These are phyloP conservation scores for Fraxinus paxiana DNA, from an alignment of 305 asterid genomes.

Conservation along the genomic window DNA sequence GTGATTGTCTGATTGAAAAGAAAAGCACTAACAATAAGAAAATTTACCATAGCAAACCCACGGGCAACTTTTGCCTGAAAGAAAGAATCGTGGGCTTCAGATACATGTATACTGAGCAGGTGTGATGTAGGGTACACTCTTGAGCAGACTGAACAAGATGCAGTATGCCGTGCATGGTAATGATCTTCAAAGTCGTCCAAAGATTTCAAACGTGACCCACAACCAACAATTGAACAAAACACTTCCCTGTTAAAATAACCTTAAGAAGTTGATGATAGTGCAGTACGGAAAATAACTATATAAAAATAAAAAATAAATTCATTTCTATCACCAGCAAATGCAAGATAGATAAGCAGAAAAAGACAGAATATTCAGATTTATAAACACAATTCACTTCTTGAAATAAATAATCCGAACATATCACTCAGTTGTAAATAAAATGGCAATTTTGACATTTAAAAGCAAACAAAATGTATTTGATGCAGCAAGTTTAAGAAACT, in stretches of 20 bases:
- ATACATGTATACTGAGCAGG: conserved; percentile 78
- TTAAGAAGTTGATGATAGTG: conserved; percentile 12
- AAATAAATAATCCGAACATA: neutral
- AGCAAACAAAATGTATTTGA: neutral
- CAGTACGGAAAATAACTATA: neutral
- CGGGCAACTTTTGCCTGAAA: conserved; percentile 91
- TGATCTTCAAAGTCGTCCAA: conserved; percentile 88
- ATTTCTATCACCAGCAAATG: neutral
- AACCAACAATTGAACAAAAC: conserved; percentile 80
- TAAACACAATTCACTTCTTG: neutral
- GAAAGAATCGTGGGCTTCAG: conserved; percentile 93
- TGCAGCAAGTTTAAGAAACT: neutral
- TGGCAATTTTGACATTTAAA: neutral
- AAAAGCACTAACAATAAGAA: neutral
- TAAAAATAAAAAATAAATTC: neutral
- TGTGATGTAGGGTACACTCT: conserved; percentile 86
- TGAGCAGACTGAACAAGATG: conserved; percentile 91
- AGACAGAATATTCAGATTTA: neutral
- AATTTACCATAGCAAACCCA: conserved; percentile 72
- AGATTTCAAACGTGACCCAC: conserved; percentile 61
- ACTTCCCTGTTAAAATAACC: conserved; percentile 40
- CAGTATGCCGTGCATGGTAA: conserved; percentile 70
- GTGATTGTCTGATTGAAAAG: neutral
- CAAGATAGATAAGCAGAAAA: neutral
- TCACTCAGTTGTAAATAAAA: neutral